Conservation (phyloP, 768 basidiomycete genomes). For the Scleroderma bovista region DNA sequence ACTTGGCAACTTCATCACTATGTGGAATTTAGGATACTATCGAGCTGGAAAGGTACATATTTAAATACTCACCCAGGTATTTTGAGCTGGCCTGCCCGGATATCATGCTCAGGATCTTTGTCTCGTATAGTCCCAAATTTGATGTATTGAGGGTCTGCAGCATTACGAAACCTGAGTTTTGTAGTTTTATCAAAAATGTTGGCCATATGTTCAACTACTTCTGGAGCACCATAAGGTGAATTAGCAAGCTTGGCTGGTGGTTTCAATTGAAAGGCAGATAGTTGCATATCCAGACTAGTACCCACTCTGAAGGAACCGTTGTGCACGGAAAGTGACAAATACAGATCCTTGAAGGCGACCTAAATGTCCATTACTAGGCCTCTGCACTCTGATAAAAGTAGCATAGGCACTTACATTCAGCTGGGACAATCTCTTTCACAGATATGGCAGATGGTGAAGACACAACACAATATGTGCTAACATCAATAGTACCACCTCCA, state of each 20-base stretch:
- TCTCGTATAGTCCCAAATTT: conserved; percentile 35
- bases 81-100: conserved; percentile 34
- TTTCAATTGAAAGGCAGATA: background rate
- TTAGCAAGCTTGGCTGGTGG: conserved; percentile 22
- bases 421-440: conserved; percentile 33
- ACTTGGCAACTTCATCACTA: conserved; percentile 32
- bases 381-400: no score
- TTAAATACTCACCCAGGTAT: conserved; percentile 29
- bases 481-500: conserved; percentile 36
- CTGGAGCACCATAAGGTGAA: conserved; percentile 23
- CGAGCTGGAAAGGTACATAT: no score
- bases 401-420: conserved; percentile 19
- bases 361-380: conserved; percentile 4
- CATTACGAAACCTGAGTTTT: conserved; percentile 36
- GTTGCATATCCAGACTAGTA: background rate
- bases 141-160: conserved; percentile 29
- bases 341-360: conserved; percentile 36
- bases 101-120: conserved; percentile 28
- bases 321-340: conserved; percentile 28
- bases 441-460: conserved; percentile 11
- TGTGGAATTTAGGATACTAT: no score
- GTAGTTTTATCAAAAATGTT: conserved; percentile 31
- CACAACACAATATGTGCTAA: conserved; percentile 32
- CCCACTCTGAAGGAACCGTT: conserved; percentile 23
- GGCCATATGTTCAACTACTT: conserved; percentile 29